Evolutionary conservation across 495 filamentous ascomycete genomes (phyloP), one percentile per base, ranked within the genome.

Genomic region (Penicillium antarcticum): DNA sequence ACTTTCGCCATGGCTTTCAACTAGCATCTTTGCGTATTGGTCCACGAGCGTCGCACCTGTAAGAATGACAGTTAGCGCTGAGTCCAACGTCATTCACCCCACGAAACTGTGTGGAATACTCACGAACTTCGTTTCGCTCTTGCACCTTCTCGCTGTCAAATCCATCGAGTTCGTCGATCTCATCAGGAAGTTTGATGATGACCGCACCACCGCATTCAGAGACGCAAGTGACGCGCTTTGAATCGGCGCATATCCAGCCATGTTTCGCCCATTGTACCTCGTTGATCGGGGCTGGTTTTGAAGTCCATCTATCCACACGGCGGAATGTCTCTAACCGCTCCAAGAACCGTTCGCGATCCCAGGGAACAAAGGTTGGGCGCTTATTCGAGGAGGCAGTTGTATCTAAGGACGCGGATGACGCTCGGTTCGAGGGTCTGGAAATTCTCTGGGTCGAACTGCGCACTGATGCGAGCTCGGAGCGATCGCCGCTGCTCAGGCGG

Each of bases 191-290:
- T 65, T 85, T 87, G 21, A 98, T 87, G 3, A 90, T 80, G 19
- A 97, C 75, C 56, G 94, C 87, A 52, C 83, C 81, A 52, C 84
- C 84, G 64, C 94, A 97, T 4, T 92, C 82, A 26, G 82, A 83
- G 12, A 84, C 77, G 68, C 94, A 98, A 19, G 80, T 80, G 33
- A 97, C 91, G 10, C 85, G 83, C 67, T 94, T 87, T 57, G 83
- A 83, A 56, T 86, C 87, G 17, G 86, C 80, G 63, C 92, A 97
- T 2, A 83, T 78, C 94, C 94, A 98, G 2, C 94, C 94, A 26
- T 87, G 78, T 74, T 92, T 96, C 6, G 92, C 91, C 95, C 95
- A 98, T 68, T 89, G 84, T 5, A 97, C 87, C 70, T 97, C 94
- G 62, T 83, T 91, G 55, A 97, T 86, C 32, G 74, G 70, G 10